These are phyloP conservation scores for Pseudofabraea citricarpa DNA, from an alignment of 2,329 filamentous ascomycete genomes.

Conservation along the genomic window DNA sequence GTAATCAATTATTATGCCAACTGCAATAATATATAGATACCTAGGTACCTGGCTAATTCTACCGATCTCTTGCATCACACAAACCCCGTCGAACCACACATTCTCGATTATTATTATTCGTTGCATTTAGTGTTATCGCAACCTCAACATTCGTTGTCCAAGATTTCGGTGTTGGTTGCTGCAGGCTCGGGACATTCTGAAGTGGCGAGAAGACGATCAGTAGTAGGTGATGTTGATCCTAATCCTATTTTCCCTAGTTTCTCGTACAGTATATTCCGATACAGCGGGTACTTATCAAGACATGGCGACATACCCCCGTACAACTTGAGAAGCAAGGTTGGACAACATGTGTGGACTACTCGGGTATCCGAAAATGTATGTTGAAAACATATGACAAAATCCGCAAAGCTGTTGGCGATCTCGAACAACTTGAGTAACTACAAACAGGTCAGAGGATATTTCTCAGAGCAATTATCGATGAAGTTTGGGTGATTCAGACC, in stretches of 20 bases:
- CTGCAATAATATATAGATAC: too few relatives aligned
- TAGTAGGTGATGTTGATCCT: neutral
- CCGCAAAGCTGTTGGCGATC: neutral
- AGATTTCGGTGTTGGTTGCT: too few relatives aligned
- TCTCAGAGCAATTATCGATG: neutral
- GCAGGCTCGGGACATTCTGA: too few relatives aligned
- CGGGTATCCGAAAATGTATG: neutral
- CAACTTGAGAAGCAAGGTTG: neutral
- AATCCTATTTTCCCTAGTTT: neutral
- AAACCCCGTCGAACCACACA: too few relatives aligned
- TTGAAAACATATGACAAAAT: neutral
- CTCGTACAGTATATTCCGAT: neutral
- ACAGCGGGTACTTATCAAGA: neutral
- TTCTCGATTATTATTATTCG: too few relatives aligned
- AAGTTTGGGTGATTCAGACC: neutral
- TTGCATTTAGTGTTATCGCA: too few relatives aligned
- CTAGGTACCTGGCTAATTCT: too few relatives aligned
- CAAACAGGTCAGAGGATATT: neutral
- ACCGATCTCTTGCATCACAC: too few relatives aligned
- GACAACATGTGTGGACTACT: neutral
- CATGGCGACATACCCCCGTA: neutral
- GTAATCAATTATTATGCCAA: too few relatives aligned
- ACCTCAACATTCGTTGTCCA: too few relatives aligned
- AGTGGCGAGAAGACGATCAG: too few relatives aligned
- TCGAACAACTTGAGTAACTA: neutral